Evolutionary conservation across 2,329 filamentous ascomycete genomes (phyloP).

Genomic region (Sclerotinia sclerotiorum): DNA sequence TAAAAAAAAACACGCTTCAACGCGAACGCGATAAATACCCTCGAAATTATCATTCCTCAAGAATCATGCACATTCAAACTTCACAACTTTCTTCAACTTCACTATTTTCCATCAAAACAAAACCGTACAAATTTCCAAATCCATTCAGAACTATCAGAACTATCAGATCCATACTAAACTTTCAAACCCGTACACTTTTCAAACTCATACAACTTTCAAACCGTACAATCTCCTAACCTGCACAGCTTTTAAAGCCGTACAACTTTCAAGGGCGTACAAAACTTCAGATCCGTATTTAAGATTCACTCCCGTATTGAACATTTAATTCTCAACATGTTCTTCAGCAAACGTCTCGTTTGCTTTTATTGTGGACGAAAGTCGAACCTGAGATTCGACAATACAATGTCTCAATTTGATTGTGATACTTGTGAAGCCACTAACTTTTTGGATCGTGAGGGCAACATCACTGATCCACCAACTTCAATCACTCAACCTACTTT

Average conservation of each 20-base stretch:
- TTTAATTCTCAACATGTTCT: conserved; percentile 24
- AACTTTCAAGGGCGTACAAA: neutral
- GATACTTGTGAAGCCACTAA: conserved; percentile 81
- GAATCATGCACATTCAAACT: too few relatives aligned
- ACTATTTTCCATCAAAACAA: too few relatives aligned
- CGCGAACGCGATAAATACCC: neutral
- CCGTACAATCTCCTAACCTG: too few relatives aligned
- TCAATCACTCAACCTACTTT: conserved; percentile 52
- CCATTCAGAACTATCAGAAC: too few relatives aligned
- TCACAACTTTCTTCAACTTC: too few relatives aligned
- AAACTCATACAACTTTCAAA: too few relatives aligned
- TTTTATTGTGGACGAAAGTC: conserved; percentile 81
- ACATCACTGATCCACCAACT: conserved; percentile 83
- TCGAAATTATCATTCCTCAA: too few relatives aligned
- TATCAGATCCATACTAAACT: too few relatives aligned
- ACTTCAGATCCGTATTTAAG: too few relatives aligned
- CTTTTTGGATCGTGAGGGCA: conserved; percentile 84
- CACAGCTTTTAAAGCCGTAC: neutral
- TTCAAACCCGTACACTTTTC: too few relatives aligned
- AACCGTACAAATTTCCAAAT: too few relatives aligned
- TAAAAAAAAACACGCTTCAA: conserved; percentile 3
- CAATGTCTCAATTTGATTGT: conserved; percentile 69
- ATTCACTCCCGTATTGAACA: too few relatives aligned
- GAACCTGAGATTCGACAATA: conserved; percentile 56
- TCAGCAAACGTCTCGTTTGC: conserved; percentile 55